Base-by-base conservation (phyloP, 225 moss, liverwort and hornwort genomes). In the Bryoerythrophyllum caledonicum region DNA sequence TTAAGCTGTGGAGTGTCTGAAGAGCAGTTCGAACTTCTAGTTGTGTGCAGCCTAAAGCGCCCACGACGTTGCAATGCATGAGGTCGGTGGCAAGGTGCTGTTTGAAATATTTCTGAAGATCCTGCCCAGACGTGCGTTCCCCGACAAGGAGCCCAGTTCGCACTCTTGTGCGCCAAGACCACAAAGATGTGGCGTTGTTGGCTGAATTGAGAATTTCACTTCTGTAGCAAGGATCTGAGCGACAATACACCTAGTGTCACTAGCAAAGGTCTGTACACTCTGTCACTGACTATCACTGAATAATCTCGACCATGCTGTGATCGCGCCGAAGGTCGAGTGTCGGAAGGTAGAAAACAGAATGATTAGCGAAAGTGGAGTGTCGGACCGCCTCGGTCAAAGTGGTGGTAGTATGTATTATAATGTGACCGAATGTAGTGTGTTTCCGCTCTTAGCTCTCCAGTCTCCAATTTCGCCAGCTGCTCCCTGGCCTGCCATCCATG, bases 371-470 rank as follows among this genome's bases (percentile, higher is more conserved):
- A 82, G 67, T 52, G 71, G 82, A 77, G 77, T 56, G 59, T 53
- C 82, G 61, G 77, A 80, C 68, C 73, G 80, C 53, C 72, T 53
- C 71, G 71, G 65, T 76, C 75, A 81, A 52, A 73, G 41, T 69
- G 55, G 73, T 30, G 76, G 84, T 17, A 79, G 63, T 63, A 87
- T 87, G 87, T 84, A 79, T 54, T 79, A 77, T 8, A 74, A 82
- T 69, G 68, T 75, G 25, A 67, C 77, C 26, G 77, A 79, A 27
- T 82, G 77, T 49, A 84, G 77, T 49, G 72, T 66, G 67, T 82
- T 79, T 75, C 84, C 87, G 43, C 77, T 82, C 68, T 52, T 85
- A 72, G 24, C 80, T 63, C 82, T 80, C 5, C 87, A 85, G 72
- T 37, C 68, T 55, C 87, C 73, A 60, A 49, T 60, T 61, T 79